phyloP scores from a whole-genome alignment of 805 yeast species.

The Isabelozyma heimii region DNA sequence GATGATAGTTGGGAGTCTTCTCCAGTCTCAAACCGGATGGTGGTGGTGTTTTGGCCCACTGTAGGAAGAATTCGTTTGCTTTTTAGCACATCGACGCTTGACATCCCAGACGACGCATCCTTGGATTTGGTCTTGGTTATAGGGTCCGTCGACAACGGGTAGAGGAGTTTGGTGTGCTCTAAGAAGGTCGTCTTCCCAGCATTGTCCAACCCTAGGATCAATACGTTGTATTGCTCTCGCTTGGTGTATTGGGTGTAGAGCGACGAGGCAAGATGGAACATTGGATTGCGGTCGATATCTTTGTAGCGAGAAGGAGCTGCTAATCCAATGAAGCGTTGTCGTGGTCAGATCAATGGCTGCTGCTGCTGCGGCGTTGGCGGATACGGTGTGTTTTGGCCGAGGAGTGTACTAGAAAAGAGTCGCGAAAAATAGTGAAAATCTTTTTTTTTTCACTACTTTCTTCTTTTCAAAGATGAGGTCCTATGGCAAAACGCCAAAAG shows the following conservation, averaged over 20 bases:
- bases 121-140: constrained; percentile 3
- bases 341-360: too few species aligned
- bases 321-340: too few species aligned
- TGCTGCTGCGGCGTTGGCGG: too few species aligned
- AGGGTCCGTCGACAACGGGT: constrained; percentile 23
- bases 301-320: too few species aligned
- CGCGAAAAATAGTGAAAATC: not conserved
- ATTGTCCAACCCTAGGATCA: constrained; percentile 88
- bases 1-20: constrained; percentile 30
- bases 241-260: constrained; percentile 44
- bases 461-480: not conserved
- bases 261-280: constrained; percentile 46
- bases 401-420: not conserved
- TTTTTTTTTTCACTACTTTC: not conserved
- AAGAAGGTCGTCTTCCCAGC: constrained; percentile 80
- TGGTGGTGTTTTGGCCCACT: constrained; percentile 82
- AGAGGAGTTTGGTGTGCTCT: constrained; percentile 39
- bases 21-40: constrained; percentile 38
- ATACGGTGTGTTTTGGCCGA: not conserved
- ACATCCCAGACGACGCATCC: constrained; percentile 3
- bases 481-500: not conserved
- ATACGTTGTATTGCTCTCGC: constrained; percentile 44
- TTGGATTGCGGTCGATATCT: constrained; percentile 4
- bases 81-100: constrained; percentile 24
- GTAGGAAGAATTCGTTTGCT: constrained; percentile 79